phyloP scores from a whole-genome alignment of 192 early-diverging fungal species.

The Backusella australiensis region DNA sequence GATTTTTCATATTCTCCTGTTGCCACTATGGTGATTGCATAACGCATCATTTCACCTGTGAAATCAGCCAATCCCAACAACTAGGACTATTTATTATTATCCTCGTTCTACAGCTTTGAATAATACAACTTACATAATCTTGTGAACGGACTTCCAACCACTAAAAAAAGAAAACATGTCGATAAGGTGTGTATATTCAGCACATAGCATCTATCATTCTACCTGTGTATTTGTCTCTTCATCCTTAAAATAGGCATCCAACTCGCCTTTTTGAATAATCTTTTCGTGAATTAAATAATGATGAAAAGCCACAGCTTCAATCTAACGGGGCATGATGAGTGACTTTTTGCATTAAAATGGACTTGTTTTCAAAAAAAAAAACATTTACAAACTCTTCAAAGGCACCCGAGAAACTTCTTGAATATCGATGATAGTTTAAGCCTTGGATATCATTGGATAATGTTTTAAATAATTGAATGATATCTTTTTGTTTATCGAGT shows the following conservation, averaged over 20 bases:
- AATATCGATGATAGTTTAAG: conserved; percentile 4
- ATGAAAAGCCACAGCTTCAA: conserved; percentile 12
- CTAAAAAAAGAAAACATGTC: neutral
- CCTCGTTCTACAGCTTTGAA: neutral
- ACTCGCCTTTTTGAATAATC: neutral
- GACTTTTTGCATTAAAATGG: neutral
- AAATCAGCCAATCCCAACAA: conserved; percentile 53
- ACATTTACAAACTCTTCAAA: conserved; percentile 13
- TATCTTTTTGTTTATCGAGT: conserved; percentile 4
- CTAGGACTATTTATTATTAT: neutral
- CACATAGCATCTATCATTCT: neutral
- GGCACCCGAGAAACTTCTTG: conserved; percentile 11
- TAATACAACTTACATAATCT: neutral
- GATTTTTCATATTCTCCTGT: conserved; percentile 30
- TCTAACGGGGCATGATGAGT: neutral
- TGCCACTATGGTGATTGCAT: conserved; percentile 51
- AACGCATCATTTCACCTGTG: conserved; percentile 61
- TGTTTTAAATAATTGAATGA: conserved; percentile 1
- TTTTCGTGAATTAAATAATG: conserved; percentile 4
- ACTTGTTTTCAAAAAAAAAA: neutral
- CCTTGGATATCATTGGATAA: conserved; percentile 9
- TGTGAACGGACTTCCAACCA: conserved; percentile 1
- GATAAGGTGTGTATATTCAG: neutral
- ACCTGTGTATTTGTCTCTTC: neutral
- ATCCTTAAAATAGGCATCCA: conserved; percentile 14